Conservation (phyloP, 176 grass and related monocot species). For the Oryza nivara region DNA sequence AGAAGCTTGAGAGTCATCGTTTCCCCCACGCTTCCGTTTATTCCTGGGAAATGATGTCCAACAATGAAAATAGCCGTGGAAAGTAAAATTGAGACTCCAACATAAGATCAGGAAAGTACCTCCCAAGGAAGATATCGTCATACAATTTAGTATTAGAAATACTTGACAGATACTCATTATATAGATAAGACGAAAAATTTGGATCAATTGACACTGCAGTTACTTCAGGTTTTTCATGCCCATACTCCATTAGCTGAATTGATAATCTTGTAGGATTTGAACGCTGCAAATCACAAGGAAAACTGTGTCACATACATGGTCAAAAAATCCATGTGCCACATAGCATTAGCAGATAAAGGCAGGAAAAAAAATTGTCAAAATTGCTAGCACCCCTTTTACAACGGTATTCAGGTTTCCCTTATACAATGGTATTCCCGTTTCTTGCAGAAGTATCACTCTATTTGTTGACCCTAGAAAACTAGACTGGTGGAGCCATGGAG, state of each 20-base stretch:
- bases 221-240: constrained; percentile 64
- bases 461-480: neutral
- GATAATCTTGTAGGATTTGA: constrained; percentile 50
- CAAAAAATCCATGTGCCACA: neutral
- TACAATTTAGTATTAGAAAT: constrained; percentile 30
- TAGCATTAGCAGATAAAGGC: neutral
- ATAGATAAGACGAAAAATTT: constrained; percentile 59
- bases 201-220: constrained; percentile 58
- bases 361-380: neutral
- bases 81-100: constrained; percentile 1
- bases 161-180: constrained; percentile 55
- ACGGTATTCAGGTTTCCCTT: neutral
- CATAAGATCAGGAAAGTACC: constrained; percentile 43
- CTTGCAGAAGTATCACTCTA: neutral
- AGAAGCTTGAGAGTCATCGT: constrained; percentile 35
- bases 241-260: constrained; percentile 69
- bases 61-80: constrained; percentile 38
- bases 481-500: neutral
- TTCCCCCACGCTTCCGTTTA: constrained; percentile 53
- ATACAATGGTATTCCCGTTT: no score
- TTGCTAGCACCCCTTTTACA: constrained; percentile 1
- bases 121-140: constrained; percentile 59
- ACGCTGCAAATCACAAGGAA: constrained; percentile 40
- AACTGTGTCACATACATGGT: neutral
- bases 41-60: constrained; percentile 46